Evolutionary conservation across 768 basidiomycete species (phyloP), one percentile per base, ranked within the genome.

Genomic region (Tylopilus subfusipes): DNA sequence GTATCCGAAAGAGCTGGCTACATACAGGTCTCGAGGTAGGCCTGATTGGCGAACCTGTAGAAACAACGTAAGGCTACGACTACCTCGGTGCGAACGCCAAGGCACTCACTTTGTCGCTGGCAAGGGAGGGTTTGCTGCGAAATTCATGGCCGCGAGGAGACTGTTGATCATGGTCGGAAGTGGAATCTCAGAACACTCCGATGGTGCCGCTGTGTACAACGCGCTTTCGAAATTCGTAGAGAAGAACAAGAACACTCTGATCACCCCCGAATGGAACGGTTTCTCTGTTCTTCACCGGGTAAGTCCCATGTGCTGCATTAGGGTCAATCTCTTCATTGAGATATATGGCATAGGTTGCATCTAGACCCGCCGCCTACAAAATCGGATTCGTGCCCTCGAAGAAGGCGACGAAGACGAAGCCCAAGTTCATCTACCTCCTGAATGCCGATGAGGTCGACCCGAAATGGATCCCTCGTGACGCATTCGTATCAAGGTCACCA

Each of bases 401-500:
- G 64, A 80, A 83, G 59, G 90, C 94, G 3, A 77, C 91, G 16
- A 65, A 76, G 48, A 81, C 83, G 44, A 85, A 82, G 58, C 89
- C 97, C 59, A 99, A 98, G 74, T 98, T 98, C 74, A 75, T 99
- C 60, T 98, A 97, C 75, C 86, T 99, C 48, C 82, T 99, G 54
- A 95, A 95, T 69, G 94, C 97, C 8, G 97, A 99, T 65, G 95
- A 98, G 65, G 72, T 98, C 50, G 84, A 94, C 68, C 88, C 93
- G 38, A 81, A 83, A 47, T 83, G 88, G 4, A 95, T 99, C 55
- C 95, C 97, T 29, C 76, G 82, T 53, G 83, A 93, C 63, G 93
- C 96, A 4, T 98, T 98, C 65, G 95, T 99, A 99, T 72, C 97
- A 98, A 66, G 97, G 97, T 33, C 95, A 98, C 71, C 97, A 99